These are phyloP conservation scores for Artomyces pyxidatus DNA, from an alignment of 768 basidiomycete genomes.

Conservation along the genomic window DNA sequence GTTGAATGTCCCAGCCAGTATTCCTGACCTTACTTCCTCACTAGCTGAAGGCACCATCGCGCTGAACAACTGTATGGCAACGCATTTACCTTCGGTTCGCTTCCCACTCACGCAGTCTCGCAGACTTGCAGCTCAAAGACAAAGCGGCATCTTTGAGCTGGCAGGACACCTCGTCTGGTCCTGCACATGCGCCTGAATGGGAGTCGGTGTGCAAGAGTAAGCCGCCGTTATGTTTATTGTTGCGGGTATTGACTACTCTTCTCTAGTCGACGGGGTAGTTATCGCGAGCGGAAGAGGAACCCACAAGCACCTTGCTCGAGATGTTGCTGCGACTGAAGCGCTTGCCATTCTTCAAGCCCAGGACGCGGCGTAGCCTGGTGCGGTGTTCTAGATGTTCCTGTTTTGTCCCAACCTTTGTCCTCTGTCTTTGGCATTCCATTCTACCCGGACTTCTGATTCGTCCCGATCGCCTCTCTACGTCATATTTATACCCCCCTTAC, in stretches of 20 bases:
- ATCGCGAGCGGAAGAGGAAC: slow-evolving; percentile 10
- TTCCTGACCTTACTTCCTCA: slow-evolving; percentile 1
- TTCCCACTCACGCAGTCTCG: not conserved
- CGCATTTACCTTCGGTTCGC: too few species aligned
- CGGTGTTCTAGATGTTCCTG: too few species aligned
- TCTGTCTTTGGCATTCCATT: too few species aligned
- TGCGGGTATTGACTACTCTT: not conserved
- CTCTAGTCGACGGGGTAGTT: slow-evolving; percentile 11
- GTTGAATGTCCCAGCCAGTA: slow-evolving; percentile 1
- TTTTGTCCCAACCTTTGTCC: too few species aligned
- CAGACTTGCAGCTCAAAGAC: slow-evolving; percentile 31
- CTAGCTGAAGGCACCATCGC: slow-evolving; percentile 14
- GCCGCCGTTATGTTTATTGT: not conserved
- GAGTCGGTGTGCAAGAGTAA: slow-evolving; percentile 49
- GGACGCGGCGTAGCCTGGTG: not conserved
- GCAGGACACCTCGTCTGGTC: slow-evolving; percentile 33
- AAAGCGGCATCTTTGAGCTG: slow-evolving; percentile 31
- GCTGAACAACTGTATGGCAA: slow-evolving; percentile 15
- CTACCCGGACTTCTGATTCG: too few species aligned
- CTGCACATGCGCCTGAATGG: slow-evolving; percentile 37
- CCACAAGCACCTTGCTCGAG: slow-evolving; percentile 11
- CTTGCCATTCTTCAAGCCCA: slow-evolving; percentile 1
- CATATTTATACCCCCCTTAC: too few species aligned
- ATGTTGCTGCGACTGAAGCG: slow-evolving; percentile 6
- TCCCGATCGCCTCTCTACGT: too few species aligned